These are phyloP conservation scores for Basidiobolus meristosporus DNA, from an alignment of 371 early-diverging fungal genomes.

Conservation along the genomic window DNA sequence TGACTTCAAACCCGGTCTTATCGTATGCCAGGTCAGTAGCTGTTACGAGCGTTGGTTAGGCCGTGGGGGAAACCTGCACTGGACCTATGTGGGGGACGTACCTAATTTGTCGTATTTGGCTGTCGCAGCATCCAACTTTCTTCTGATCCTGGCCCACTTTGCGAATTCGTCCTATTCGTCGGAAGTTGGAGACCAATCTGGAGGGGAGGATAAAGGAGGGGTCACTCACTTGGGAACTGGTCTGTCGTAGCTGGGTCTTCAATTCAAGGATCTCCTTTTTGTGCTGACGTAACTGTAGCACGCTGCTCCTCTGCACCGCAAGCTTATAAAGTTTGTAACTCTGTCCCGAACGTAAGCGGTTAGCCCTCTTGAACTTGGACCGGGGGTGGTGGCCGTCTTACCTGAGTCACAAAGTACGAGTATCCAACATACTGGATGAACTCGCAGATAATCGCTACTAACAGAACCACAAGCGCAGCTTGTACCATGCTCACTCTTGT, in stretches of 20 bases:
- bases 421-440: too few relatives aligned
- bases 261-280: slow-evolving; percentile 30
- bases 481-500: too few relatives aligned
- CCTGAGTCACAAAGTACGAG: too few relatives aligned
- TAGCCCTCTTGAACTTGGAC: too few relatives aligned
- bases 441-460: too few relatives aligned
- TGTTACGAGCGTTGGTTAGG: slow-evolving; percentile 3
- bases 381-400: too few relatives aligned
- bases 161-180: slow-evolving; percentile 72
- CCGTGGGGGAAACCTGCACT: background rate
- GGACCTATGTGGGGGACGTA: slow-evolving; percentile 12
- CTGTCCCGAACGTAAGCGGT: too few relatives aligned
- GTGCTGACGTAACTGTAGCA: slow-evolving; percentile 19
- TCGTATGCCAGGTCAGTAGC: slow-evolving; percentile 39
- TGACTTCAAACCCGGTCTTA: slow-evolving; percentile 56
- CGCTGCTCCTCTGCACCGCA: too few relatives aligned
- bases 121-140: slow-evolving; percentile 53
- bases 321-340: too few relatives aligned
- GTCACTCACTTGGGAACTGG: slow-evolving; percentile 38
- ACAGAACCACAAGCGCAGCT: too few relatives aligned
- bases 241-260: slow-evolving; percentile 32
- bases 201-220: background rate
- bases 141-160: slow-evolving; percentile 82
- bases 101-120: slow-evolving; percentile 37
- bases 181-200: background rate